phyloP scores from a whole-genome alignment of 306 rosid species.

The Aeschynomene evenia region DNA sequence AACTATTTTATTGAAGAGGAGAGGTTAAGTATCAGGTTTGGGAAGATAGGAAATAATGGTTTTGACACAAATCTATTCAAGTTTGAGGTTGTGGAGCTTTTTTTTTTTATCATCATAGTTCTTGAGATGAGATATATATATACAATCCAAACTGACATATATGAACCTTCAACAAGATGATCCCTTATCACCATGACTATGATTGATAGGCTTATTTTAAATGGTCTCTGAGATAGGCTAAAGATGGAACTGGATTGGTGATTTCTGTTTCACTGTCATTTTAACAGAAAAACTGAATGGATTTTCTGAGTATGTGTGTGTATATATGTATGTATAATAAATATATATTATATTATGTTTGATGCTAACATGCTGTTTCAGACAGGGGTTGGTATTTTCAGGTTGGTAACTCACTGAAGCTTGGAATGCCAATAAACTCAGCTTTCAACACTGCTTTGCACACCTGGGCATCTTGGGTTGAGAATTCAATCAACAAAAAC shows the following conservation, averaged over 20 bases:
- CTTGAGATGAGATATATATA: not conserved
- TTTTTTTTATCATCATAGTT: not conserved
- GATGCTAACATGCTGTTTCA: constrained; percentile 43
- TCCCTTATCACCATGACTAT: not conserved
- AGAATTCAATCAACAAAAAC: constrained; percentile 51
- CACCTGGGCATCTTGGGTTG: constrained; percentile 92
- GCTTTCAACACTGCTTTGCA: constrained; percentile 67
- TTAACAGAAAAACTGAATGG: too few relatives aligned
- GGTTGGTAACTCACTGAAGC: constrained; percentile 76
- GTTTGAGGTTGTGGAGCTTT: not conserved
- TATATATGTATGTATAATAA: too few relatives aligned
- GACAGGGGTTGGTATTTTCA: constrained; percentile 98
- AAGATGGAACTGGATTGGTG: too few relatives aligned
- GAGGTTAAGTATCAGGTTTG: not conserved
- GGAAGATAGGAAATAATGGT: not conserved
- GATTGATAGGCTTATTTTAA: too few relatives aligned
- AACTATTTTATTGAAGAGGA: not conserved
- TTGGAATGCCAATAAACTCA: constrained; percentile 75
- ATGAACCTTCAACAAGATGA: not conserved
- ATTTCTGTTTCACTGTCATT: too few relatives aligned
- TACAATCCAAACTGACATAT: not conserved
- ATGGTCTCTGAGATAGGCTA: too few relatives aligned
- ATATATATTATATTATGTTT: too few relatives aligned
- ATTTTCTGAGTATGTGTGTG: too few relatives aligned
- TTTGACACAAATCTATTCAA: not conserved